Evolutionary conservation across 345 rosid species (phyloP), one percentile per base, ranked within the genome.

Genomic region (Arabidopsis suecica): DNA sequence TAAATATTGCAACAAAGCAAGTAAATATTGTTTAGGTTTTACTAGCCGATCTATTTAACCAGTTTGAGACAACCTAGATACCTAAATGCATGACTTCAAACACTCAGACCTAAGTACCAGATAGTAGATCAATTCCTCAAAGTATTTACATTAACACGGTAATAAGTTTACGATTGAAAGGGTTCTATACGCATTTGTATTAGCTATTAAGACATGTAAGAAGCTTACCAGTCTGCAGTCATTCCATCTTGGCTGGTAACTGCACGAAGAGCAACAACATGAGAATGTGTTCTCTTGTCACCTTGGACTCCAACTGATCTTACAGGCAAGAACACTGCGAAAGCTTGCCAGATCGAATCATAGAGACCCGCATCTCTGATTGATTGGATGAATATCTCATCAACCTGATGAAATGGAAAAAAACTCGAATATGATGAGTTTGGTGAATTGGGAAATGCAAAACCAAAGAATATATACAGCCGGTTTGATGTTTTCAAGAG

Each of bases 191-290:
- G 42, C 47, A 76, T 54, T 0, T 1, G 32, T 51, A 42, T 8
- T 1, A 40, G 13, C n/a, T n/a, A n/a, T n/a, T n/a, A n/a, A n/a
- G 68, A 60, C 33, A 30, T 2, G 71, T 48, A 23, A 66, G 77
- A 69, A 57, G 72, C 55, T 86, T 66, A 96, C 99, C 99, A 93
- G 71, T 96, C 99, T 48, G 99, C 98, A 8, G 98, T 96, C 99
- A 96, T 96, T 73, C 99, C 99, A 41, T 96, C 98, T 86, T 96
- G 95, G 84, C 99, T 96, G 48, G 97, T 96, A 63, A 96, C 99
- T 42, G 99, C 99, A 49, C 99, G 86, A 41, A 96, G 96, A 83
- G 98, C 97, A 81, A 96, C 98, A 12, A 96, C 98, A 83, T 96
- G 89, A 74, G 99, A 91, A 83, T 96, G 98, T 9, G 99, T 93